phyloP scores from a whole-genome alignment of 192 early-diverging fungal genomes.

The Gonapodya prolifera region DNA sequence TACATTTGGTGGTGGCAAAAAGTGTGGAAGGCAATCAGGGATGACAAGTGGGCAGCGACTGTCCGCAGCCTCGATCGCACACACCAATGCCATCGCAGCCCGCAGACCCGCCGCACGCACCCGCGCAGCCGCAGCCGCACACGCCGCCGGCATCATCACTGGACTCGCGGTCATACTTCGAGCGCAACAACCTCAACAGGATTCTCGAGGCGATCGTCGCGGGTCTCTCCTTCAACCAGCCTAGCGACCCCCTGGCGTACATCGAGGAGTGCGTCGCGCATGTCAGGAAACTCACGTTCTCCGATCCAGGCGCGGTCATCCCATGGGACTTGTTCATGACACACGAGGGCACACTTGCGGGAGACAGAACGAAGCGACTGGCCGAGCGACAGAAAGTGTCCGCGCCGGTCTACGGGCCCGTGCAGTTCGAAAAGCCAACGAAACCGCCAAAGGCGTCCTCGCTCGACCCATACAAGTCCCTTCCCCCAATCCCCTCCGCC shows the following conservation, averaged over 20 bases:
- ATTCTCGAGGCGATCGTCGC: conserved; percentile 31
- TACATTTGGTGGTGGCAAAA: no score
- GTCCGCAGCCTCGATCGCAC: no score
- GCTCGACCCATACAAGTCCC: background rate
- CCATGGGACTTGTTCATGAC: conserved; percentile 30
- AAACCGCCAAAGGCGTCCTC: background rate
- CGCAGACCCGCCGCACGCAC: no score
- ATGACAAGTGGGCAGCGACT: no score
- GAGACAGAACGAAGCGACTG: background rate
- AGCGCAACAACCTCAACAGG: conserved; percentile 22
- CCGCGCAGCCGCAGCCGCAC: no score
- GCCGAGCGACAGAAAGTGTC: background rate
- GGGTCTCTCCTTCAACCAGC: conserved; percentile 27
- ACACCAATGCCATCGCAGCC: no score
- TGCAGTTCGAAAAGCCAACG: background rate
- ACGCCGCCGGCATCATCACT: background rate
- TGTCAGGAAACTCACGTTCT: conserved; percentile 18
- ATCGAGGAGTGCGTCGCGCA: conserved; percentile 35
- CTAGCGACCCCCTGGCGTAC: conserved; percentile 33
- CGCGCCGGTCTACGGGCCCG: background rate
- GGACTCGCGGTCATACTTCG: conserved; percentile 16
- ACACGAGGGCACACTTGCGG: background rate
- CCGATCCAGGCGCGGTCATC: conserved; percentile 13
- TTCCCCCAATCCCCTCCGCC: background rate
- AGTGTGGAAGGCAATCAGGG: no score